Base-by-base conservation (phyloP, 2,329 filamentous ascomycete species). In the Hypoxylon sp. region DNA sequence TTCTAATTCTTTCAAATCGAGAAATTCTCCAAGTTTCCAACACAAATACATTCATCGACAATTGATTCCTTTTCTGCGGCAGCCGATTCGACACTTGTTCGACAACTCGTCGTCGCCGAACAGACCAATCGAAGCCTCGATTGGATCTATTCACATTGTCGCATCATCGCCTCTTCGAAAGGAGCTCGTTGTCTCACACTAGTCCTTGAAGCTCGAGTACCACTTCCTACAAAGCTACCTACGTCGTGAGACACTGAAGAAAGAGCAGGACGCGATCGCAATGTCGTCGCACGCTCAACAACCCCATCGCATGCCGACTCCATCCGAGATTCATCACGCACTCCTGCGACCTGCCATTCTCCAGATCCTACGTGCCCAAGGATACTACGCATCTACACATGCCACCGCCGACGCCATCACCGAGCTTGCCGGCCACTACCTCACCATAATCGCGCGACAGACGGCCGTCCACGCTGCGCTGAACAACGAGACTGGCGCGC, bases 361-460 rank as follows among this genome's bases (percentile, higher is more conserved):
- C 63, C 94, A 98, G 80, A 95, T 97, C 75, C 89, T 98, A 56
- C 93, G 95, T 76, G 93, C 94, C 30, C 91, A 93, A 23, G 95
- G 95, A 77, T 98, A 97, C 82, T 93, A 97, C 78, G 86, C 91
- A 45, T 92, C 93, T 55, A 90, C 90, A 60, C 90, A 93, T 1
- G 91, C 91, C 2, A 94, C 97, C 5, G 85, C 98, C 63, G 94
- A 98, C 81, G 90, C 92, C 9, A 80, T 98, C n/a, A 92, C 93
- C 13, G 94, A 98, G 79, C 86, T 98, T 6, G 90, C 93, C 0
- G 92, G 91, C 46, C 90, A 92, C 71, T 97, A 98, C 80, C 83
- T 98, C 63, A 83, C 89, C 21, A 82, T 93, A 2, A 88, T 98
- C 19, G 93, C 92, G 68, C 87, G 90, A 67, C 86, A 88, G 36